Base-by-base conservation (phyloP, 2,329 filamentous ascomycete genomes). In the Pseudogymnoascus sp. region DNA sequence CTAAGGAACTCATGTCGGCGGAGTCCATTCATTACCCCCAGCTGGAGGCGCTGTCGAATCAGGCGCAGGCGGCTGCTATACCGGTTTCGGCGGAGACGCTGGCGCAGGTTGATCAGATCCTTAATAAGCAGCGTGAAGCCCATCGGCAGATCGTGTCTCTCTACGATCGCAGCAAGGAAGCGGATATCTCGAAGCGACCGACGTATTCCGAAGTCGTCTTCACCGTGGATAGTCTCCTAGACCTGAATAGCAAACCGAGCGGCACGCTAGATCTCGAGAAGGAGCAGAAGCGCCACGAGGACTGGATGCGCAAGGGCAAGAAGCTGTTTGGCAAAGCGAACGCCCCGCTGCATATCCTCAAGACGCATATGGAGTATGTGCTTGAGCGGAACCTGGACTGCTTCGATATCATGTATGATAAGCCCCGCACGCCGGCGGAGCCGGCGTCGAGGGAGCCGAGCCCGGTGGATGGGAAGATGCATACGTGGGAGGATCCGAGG, bases 281-380 rank as follows among this genome's bases (percentile, higher is more conserved):
- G 67, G 92, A 97, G 74, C 89, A 95, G 68, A 96, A 95, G 73
- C 86, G 91, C 6, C 95, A 97, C 69, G 95, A 99, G 73, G 95
- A 99, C 74, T 99, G 95, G 95, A 99, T 99, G 93, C 85, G 95
- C 34, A 91, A 91, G 71, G 95, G 95, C 61, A 99, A 99, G 78
- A 97, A 97, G 74, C 78, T 99, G 0, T 99, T 99, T 72, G 95
- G 95, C 62, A 99, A 99, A 76, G 95, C 95, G 1, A 99, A 99
- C 73, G 95, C 95, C 1, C 95, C 95, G 1, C 80, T 99, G 11
- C 95, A 99, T 74, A 99, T 99, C 67, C 82, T 99, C 29, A 95
- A 93, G 71, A 89, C 88, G 64, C 93, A 99, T 69, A 93, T 99
- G 85, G 89, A 96, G 69, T 90, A 95, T 72, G 95, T 99, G 3